Percentiles rank a stretch among this genome's conserved stretches.
Conservation (phyloP, 768 basidiomycete species). For the Wakefieldia striispora region DNA sequence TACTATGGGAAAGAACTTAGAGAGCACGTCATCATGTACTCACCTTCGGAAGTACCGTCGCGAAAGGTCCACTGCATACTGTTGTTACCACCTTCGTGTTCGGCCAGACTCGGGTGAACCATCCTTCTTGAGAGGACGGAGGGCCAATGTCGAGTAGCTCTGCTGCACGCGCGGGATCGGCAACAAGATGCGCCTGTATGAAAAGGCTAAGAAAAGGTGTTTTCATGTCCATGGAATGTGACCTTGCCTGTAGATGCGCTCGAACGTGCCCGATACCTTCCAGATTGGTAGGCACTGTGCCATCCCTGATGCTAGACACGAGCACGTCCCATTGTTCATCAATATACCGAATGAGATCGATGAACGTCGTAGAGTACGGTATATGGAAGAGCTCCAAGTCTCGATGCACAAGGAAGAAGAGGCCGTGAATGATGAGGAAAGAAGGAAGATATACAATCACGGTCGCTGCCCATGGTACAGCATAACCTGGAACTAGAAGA, state of each 20-base stretch:
- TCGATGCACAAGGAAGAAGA: slow-evolving; percentile 8
- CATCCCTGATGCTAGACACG: slow-evolving; percentile 2
- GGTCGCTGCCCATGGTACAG: slow-evolving; percentile 1
- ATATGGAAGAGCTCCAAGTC: background rate
- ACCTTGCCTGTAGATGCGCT: slow-evolving; percentile 4
- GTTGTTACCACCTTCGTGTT: too few species aligned
- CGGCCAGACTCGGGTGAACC: slow-evolving; percentile 10
- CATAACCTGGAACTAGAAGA: background rate
- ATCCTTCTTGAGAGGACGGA: slow-evolving; percentile 2
- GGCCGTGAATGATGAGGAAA: slow-evolving; percentile 8
- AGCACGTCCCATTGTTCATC: slow-evolving; percentile 6
- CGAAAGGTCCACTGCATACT: slow-evolving; percentile 7
- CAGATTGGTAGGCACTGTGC: slow-evolving; percentile 5
- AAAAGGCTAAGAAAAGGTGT: background rate
- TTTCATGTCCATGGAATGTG: too few species aligned
- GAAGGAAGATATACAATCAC: slow-evolving; percentile 2
- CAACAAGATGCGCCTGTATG: background rate
- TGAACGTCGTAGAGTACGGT: slow-evolving; percentile 1
- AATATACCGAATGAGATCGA: slow-evolving; percentile 3
- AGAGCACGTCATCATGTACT: background rate
- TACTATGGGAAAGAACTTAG: too few species aligned
- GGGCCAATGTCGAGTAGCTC: slow-evolving; percentile 9
- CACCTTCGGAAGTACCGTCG: background rate
- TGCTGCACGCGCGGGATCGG: background rate
- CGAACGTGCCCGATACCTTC: slow-evolving; percentile 5